Conservation (phyloP, 148 eudicot genomes). For the Pouteria glomerata region DNA sequence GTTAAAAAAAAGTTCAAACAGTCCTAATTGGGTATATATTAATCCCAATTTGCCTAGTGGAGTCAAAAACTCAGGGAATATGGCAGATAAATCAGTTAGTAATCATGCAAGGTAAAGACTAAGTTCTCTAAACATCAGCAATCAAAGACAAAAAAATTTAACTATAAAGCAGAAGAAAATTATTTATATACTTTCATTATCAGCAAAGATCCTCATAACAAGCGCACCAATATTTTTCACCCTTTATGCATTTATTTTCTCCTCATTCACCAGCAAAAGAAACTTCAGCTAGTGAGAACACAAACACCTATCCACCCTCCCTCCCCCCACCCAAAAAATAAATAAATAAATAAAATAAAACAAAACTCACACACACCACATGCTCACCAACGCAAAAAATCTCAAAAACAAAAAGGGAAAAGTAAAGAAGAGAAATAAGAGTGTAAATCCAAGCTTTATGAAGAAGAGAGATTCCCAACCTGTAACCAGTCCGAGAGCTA, state of each 20-base stretch:
- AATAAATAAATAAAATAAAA: no score
- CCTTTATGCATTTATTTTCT: not conserved
- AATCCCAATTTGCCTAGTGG: no score
- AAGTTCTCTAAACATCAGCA: not conserved
- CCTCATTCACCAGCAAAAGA: not conserved
- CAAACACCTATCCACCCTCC: not conserved
- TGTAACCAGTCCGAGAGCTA: slow-evolving; percentile 88
- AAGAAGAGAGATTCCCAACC: slow-evolving; percentile 27
- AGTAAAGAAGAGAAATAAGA: not conserved
- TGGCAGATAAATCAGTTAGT: not conserved
- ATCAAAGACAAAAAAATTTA: not conserved
- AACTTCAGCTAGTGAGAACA: not conserved
- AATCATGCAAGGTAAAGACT: not conserved
- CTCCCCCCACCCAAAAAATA: no score
- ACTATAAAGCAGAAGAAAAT: not conserved
- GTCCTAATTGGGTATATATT: no score
- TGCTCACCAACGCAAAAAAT: no score
- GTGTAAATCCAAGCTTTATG: not conserved
- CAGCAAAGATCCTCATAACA: not conserved
- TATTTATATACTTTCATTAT: not conserved
- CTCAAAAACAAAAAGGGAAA: no score
- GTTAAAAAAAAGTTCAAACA: no score
- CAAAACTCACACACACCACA: no score
- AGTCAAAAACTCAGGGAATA: no score
- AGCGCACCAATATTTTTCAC: no score